phyloP scores from a whole-genome alignment of 257 asterid species.

The Fraxinus quadrangulata region DNA sequence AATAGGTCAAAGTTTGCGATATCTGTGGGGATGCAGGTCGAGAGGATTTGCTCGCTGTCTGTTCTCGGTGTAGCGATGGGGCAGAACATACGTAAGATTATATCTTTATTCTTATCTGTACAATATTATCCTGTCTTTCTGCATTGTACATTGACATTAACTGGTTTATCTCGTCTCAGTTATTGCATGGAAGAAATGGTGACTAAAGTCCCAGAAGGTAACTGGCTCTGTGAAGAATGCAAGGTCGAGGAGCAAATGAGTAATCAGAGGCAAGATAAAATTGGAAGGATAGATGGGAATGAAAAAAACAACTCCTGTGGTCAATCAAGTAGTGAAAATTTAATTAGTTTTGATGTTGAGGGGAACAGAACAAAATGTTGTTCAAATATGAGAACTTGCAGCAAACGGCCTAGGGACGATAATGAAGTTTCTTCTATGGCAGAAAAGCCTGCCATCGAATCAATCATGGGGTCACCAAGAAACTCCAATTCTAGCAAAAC shows the following conservation, averaged over 20 bases:
- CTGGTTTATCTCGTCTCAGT: slow-evolving; percentile 44
- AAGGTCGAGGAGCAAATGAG: slow-evolving; percentile 44
- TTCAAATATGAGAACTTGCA: slow-evolving; percentile 34
- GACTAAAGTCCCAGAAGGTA: slow-evolving; percentile 75
- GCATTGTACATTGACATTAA: slow-evolving; percentile 23
- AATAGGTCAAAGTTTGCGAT: slow-evolving; percentile 95
- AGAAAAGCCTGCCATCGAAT: slow-evolving; percentile 61
- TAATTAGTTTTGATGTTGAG: slow-evolving; percentile 43
- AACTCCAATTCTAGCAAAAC: slow-evolving; percentile 40
- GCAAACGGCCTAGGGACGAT: slow-evolving; percentile 71
- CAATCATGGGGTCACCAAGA: slow-evolving; percentile 52
- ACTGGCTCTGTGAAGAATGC: slow-evolving; percentile 97
- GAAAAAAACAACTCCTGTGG: slow-evolving; percentile 58
- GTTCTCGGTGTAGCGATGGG: slow-evolving; percentile 87
- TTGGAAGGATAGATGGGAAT: slow-evolving; percentile 42
- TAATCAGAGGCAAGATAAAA: slow-evolving; percentile 47
- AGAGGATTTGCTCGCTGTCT: slow-evolving; percentile 86
- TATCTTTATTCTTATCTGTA: slow-evolving; percentile 10
- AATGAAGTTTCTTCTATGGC: slow-evolving; percentile 63
- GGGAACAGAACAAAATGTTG: slow-evolving; percentile 45
- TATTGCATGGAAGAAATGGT: slow-evolving; percentile 86
- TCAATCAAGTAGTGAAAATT: slow-evolving; percentile 49
- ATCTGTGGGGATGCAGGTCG: slow-evolving; percentile 96
- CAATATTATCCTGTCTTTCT: slow-evolving; percentile 5
- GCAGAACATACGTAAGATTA: slow-evolving; percentile 91